Base-by-base conservation (phyloP, 345 rosid genomes). In the Leavenworthia alabamica region DNA sequence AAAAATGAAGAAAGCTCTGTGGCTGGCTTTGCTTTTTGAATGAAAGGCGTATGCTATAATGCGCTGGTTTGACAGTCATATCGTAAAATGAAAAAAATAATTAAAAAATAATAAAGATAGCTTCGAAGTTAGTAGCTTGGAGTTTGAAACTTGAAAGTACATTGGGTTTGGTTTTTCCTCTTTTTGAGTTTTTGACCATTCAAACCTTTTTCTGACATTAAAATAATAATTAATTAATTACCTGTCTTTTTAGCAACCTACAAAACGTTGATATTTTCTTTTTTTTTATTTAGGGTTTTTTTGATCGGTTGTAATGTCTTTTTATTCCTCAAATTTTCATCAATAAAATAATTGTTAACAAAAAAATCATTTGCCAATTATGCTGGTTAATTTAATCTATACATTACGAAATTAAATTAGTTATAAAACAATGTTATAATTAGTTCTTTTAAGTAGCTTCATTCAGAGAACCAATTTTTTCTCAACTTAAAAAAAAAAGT, bases 131-230 rank as follows among this genome's bases (percentile, higher is more conserved):
- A 54, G 73, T 69, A 61, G 61, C 52, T 61, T 27, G 40, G 74
- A 70, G 74, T 70, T 70, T 70, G 74, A 71, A 71, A 63, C 62
- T 70, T 70, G 74, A 71, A 71, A 63, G 65, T 63, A 71, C 70
- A 56, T 70, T 48, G 75, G 70, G 40, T 64, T 71, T 48, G 48
- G 65, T 71, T 71, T 70, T 63, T 48, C 46, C 47, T 56, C 46
- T 63, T 63, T 70, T 56, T 71, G 2, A 7, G 50, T 70, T 70
- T 70, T 70, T 70, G 74, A 70, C 69, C 74, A 62, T 63, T 62
- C 75, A 70, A 70, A 70, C 53, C 14, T 23, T n/a, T 54, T 40
- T n/a, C n/a, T n/a, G n/a, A n/a, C n/a, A n/a, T n/a, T n/a, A n/a
- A n/a, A n/a, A n/a, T n/a, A n/a, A n/a, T n/a, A n/a, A n/a, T n/a